Conservation (phyloP, 352 stramenopile genomes). For the Phytophthora vignae region DNA sequence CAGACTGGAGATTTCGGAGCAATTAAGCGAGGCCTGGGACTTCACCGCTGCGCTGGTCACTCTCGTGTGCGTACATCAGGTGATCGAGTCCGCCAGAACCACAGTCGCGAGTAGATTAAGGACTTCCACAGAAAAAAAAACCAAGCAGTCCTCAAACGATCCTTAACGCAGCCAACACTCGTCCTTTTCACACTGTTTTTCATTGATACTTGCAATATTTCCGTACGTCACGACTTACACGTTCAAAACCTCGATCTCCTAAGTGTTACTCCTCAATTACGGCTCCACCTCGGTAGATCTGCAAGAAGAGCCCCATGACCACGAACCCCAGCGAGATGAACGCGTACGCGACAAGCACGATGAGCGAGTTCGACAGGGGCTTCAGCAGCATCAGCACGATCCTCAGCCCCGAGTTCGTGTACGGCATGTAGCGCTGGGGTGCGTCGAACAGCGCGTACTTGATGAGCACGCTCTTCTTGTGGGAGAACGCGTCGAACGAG, state of each 20-base stretch:
- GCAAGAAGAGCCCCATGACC: constrained; percentile 35
- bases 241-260: not conserved
- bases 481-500: constrained; percentile 82
- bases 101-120: constrained; percentile 11
- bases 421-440: constrained; percentile 70
- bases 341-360: constrained; percentile 43
- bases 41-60: constrained; percentile 42
- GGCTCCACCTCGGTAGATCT: constrained; percentile 25
- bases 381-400: constrained; percentile 39
- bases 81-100: constrained; percentile 36
- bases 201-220: not conserved
- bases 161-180: too few species aligned
- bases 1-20: constrained; percentile 33
- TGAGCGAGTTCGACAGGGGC: constrained; percentile 44
- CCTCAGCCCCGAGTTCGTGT: constrained; percentile 41
- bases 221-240: not conserved
- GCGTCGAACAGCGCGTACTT: constrained; percentile 65
- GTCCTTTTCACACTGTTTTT: not conserved
- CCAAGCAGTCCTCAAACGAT: not conserved
- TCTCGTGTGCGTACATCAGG: constrained; percentile 43
- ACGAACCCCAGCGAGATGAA: constrained; percentile 39
- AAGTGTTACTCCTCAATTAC: constrained; percentile 23
- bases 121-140: not conserved
- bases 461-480: constrained; percentile 69
- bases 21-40: constrained; percentile 42